These are phyloP conservation scores for Entomortierella chlamydospora DNA, from an alignment of 192 early-diverging fungal genomes.

Conservation along the genomic window DNA sequence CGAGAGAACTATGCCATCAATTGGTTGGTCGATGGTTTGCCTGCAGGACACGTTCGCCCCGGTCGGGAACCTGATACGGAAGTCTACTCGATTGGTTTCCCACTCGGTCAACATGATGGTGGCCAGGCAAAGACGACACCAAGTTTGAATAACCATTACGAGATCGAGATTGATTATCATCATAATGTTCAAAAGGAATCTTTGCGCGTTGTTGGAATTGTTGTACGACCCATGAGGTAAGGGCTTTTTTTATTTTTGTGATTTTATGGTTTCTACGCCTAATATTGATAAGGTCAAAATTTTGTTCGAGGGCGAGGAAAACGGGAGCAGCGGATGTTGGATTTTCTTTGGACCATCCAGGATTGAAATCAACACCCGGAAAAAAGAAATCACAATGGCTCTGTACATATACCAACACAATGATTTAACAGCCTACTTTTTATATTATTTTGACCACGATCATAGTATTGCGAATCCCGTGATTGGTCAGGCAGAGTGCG, in stretches of 20 bases:
- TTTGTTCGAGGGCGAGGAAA: background rate
- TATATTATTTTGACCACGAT: too few species aligned
- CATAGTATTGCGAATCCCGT: slow-evolving; percentile 41
- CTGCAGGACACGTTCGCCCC: slow-evolving; percentile 75
- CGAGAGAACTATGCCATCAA: slow-evolving; percentile 81
- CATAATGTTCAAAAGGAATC: slow-evolving; percentile 65
- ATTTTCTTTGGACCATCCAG: too few species aligned
- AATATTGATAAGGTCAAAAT: too few species aligned
- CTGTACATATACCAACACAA: too few species aligned
- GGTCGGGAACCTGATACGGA: slow-evolving; percentile 62
- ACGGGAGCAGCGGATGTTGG: too few species aligned
- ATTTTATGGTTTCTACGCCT: background rate
- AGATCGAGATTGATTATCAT: slow-evolving; percentile 88
- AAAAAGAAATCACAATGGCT: too few species aligned
- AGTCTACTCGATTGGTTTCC: slow-evolving; percentile 86
- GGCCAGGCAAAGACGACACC: background rate
- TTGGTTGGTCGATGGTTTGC: slow-evolving; percentile 95
- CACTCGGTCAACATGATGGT: slow-evolving; percentile 66
- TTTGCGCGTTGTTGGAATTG: slow-evolving; percentile 91
- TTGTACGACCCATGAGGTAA: slow-evolving; percentile 77
- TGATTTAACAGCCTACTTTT: too few species aligned
- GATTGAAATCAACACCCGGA: too few species aligned
- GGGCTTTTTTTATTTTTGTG: background rate
- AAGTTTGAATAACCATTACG: slow-evolving; percentile 89
- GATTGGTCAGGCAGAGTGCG: slow-evolving; percentile 14